phyloP scores from a whole-genome alignment of 306 rosid genomes.

The Calophaca sinica region DNA sequence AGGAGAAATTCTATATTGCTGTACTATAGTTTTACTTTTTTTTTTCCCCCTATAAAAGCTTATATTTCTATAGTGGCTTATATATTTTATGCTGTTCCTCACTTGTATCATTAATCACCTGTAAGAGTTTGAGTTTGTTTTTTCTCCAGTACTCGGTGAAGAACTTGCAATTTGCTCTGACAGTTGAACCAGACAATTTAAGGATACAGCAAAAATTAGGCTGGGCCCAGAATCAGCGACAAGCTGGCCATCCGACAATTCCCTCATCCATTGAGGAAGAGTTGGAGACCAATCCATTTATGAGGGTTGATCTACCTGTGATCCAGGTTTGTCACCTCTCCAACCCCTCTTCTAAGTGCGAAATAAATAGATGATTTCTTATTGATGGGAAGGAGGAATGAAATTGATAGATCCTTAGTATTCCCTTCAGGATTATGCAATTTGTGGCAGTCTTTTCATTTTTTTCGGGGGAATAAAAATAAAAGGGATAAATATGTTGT shows the following conservation, averaged over 20 bases:
- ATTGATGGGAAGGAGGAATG: slow-evolving; percentile 5
- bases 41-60: background rate
- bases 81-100: background rate
- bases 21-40: background rate
- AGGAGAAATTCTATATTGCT: background rate
- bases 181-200: slow-evolving; percentile 44
- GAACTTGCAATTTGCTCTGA: slow-evolving; percentile 47
- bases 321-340: slow-evolving; percentile 66
- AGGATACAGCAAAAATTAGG: slow-evolving; percentile 64
- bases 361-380: slow-evolving; percentile 6
- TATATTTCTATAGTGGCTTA: background rate
- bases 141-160: slow-evolving; percentile 40
- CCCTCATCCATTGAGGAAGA: slow-evolving; percentile 87
- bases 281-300: slow-evolving; percentile 79
- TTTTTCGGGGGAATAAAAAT: background rate
- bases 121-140: slow-evolving; percentile 27
- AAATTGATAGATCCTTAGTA: background rate
- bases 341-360: slow-evolving; percentile 25
- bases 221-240: slow-evolving; percentile 78
- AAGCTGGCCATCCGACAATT: slow-evolving; percentile 70
- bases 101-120: background rate
- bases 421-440: background rate
- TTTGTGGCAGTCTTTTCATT: slow-evolving; percentile 8
- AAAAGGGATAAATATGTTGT: too few species aligned
- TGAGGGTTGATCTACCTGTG: slow-evolving; percentile 77